These are phyloP conservation scores for Elsinoe australis DNA, from an alignment of 2,329 filamentous ascomycete species.

Conservation along the genomic window DNA sequence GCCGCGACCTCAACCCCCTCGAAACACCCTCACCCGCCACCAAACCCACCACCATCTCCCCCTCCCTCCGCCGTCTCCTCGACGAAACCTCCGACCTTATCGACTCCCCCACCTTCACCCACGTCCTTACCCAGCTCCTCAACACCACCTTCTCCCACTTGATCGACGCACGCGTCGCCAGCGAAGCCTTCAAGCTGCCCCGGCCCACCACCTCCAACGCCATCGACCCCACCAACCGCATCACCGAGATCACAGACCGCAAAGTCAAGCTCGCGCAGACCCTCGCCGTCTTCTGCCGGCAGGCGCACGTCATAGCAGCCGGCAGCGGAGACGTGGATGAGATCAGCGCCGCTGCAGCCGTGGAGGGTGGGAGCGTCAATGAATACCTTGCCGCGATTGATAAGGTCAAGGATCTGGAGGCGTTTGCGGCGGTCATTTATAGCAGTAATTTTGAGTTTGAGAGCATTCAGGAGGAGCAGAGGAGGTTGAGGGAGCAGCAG, in stretches of 20 bases:
- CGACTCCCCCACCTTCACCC: conserved; percentile 83
- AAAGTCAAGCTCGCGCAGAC: conserved; percentile 78
- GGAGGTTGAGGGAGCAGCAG: conserved; percentile 13
- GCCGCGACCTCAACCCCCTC: conserved; percentile 23
- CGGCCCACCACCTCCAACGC: conserved; percentile 31
- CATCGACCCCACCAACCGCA: conserved; percentile 42
- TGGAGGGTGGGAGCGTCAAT: conserved; percentile 33
- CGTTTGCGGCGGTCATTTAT: conserved; percentile 80
- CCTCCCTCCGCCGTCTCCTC: conserved; percentile 69
- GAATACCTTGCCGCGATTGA: conserved; percentile 61
- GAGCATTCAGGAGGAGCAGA: conserved; percentile 30
- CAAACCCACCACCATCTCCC: conserved; percentile 39
- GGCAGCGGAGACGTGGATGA: conserved; percentile 57
- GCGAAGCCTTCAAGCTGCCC: conserved; percentile 62
- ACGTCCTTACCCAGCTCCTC: conserved; percentile 77
- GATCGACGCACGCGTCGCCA: conserved; percentile 71
- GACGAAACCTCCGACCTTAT: conserved; percentile 95
- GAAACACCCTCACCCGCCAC: conserved; percentile 24
- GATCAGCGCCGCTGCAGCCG: conserved; percentile 26
- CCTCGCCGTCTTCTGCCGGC: conserved; percentile 78
- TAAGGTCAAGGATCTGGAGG: conserved; percentile 65
- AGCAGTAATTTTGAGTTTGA: conserved; percentile 66
- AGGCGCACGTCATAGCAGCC: conserved; percentile 82
- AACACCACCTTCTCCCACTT: conserved; percentile 81
- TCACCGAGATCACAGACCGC: conserved; percentile 38